A percentile compares a stretch with the other conserved stretches of the same genome.
Evolutionary conservation across 129 eudicot species (phyloP).

Genomic region (Ambrosia trifida): DNA sequence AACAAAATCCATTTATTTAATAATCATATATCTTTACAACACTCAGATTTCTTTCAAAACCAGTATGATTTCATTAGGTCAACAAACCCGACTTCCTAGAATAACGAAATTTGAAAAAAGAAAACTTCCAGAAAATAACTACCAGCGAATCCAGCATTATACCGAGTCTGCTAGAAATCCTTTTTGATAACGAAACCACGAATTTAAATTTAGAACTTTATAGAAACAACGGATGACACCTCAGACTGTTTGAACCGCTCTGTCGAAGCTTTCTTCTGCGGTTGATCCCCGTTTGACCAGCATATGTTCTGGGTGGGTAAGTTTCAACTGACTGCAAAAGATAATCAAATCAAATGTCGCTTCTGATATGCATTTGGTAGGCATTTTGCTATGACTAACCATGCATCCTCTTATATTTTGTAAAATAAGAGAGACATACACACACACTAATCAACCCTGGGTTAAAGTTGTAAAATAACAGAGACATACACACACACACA

Average conservation of each 20-base stretch:
- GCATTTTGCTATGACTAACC: too few species aligned
- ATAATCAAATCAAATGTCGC: neutral
- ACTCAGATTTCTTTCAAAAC: neutral
- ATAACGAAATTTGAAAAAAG: neutral
- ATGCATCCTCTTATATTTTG: too few species aligned
- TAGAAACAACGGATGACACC: neutral
- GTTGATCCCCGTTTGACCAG: constrained; percentile 58
- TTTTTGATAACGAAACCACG: neutral
- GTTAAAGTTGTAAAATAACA: too few species aligned
- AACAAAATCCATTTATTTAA: neutral
- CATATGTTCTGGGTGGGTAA: constrained; percentile 81
- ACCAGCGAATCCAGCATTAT: constrained; percentile 6
- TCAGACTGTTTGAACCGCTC: constrained; percentile 71
- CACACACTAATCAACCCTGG: too few species aligned
- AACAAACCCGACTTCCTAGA: constrained; percentile 2
- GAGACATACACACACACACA: too few species aligned
- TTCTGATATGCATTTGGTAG: neutral
- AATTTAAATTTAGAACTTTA: neutral
- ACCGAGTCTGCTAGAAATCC: neutral
- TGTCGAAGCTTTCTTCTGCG: constrained; percentile 79
- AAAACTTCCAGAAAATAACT: constrained; percentile 1
- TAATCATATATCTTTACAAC: constrained; percentile 1
- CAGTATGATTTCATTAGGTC: neutral
- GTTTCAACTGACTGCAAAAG: constrained; percentile 79
- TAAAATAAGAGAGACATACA: too few species aligned